Evolutionary conservation across 176 grass and related monocot genomes (phyloP), one percentile per base, ranked within the genome.

Genomic region (Canna indica): DNA sequence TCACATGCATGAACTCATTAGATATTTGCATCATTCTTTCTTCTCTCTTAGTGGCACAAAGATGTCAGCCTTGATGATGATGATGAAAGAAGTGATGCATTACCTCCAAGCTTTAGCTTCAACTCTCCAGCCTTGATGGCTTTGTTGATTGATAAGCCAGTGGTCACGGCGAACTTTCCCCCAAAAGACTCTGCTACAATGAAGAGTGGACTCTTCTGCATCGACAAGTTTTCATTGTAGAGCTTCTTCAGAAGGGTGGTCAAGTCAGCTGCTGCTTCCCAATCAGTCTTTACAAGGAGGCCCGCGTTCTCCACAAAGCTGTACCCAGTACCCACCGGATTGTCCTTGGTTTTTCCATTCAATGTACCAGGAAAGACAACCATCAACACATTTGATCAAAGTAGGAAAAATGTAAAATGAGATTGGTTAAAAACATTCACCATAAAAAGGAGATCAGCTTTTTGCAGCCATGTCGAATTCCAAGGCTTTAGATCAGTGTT

Each of bases 111-210:
- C 68, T 75, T 81, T 68, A 81, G 73, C 11, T 62, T 26, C 70
- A 91, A 79, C 16, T 28, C 32, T 1, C 83, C 77, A 24, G 73
- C 64, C 6, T 28, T 20, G 50, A 92, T 73, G 79, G 93, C 93
- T 44, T 70, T 59, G 80, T 85, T 56, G 41, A 88, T 75, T 26
- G 74, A 77, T 6, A 96, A 62, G 22, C 81, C 93, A 36, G 75
- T 79, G 14, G 89, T 87, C 29, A 85, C 93, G 11, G 93, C 93
- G 77, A 92, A 92, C 93, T 92, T 97, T 24, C 93, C 88, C 67
- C 93, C 93, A 74, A 92, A 97, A 26, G 93, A 97, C 65, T 97
- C 93, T 15, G 94, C 89, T 4, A 91, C 84, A 83, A 97, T 85
- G 78, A 83, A 92, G 6, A 97, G 82, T 10, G 88, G 91, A 53